A percentile compares a stretch with the other conserved stretches of the same genome.
These are phyloP conservation scores for Skeletonema menzelii DNA, from an alignment of 108 stramenopile genomes.

Conservation along the genomic window DNA sequence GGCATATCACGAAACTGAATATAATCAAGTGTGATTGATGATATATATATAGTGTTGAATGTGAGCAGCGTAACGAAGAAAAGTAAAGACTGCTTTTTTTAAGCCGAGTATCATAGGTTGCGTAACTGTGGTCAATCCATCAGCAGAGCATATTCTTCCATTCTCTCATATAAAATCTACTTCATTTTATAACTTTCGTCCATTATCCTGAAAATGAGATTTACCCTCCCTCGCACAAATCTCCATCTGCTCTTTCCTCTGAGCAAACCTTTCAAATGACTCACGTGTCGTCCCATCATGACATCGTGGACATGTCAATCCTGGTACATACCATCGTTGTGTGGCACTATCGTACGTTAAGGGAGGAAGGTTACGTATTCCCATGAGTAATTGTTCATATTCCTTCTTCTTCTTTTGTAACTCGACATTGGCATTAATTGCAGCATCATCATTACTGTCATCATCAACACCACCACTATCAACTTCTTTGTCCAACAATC, in stretches of 20 bases:
- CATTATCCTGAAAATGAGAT: conserved; percentile 32
- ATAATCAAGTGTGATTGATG: no score
- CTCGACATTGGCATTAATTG: not conserved
- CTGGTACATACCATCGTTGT: conserved; percentile 25
- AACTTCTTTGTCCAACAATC: conserved; percentile 2
- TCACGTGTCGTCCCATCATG: conserved; percentile 35
- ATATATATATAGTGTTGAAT: no score
- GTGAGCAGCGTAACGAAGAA: no score
- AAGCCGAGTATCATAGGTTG: no score
- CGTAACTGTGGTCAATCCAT: no score
- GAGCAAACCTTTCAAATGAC: conserved; percentile 38
- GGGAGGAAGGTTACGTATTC: conserved; percentile 31
- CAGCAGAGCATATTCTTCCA: no score
- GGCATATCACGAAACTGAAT: no score
- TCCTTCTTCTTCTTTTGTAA: not conserved
- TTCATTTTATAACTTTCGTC: not conserved
- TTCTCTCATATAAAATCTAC: not conserved
- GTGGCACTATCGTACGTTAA: conserved; percentile 15
- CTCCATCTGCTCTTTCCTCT: conserved; percentile 33
- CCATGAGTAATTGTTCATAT: not conserved
- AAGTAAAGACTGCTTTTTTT: no score
- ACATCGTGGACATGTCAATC: conserved; percentile 47
- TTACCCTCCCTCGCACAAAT: conserved; percentile 39
- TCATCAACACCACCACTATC: not conserved
- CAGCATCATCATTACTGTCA: not conserved